A percentile compares a stretch with the other conserved stretches of the same genome.
Evolutionary conservation across 257 asterid genomes (phyloP).

Genomic region (Linderniella brevidens): DNA sequence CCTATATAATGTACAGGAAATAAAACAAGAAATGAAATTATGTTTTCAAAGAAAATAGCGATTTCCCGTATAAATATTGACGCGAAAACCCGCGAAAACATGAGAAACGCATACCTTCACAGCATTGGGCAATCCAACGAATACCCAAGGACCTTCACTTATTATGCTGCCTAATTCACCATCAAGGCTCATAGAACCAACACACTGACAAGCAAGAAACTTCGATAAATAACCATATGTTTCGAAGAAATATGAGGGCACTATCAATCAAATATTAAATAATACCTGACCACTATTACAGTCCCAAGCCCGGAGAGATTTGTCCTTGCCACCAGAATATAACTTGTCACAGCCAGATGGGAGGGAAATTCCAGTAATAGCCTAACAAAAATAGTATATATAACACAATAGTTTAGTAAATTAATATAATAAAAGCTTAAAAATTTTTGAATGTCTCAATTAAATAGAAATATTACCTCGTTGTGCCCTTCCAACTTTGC

Average conservation of each 20-base stretch:
- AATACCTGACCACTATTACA: slow-evolving; percentile 38
- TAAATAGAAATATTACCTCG: slow-evolving; percentile 16
- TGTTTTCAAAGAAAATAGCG: not conserved
- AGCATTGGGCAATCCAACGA: slow-evolving; percentile 30
- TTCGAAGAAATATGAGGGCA: not conserved
- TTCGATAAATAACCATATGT: not conserved
- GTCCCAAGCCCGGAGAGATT: slow-evolving; percentile 25
- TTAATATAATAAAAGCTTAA: not conserved
- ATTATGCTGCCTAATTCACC: slow-evolving; percentile 30
- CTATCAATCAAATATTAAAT: not conserved
- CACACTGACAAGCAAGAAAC: slow-evolving; percentile 16
- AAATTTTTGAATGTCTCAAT: not conserved
- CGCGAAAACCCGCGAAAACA: not conserved
- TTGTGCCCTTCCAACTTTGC: slow-evolving; percentile 35
- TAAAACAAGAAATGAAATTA: not conserved
- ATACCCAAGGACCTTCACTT: slow-evolving; percentile 44
- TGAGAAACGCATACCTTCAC: slow-evolving; percentile 24
- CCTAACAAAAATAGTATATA: slow-evolving; percentile 15
- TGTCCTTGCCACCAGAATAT: slow-evolving; percentile 26
- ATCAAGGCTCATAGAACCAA: slow-evolving; percentile 10
- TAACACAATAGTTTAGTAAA: not conserved
- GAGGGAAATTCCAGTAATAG: slow-evolving; percentile 31
- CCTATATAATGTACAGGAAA: slow-evolving; percentile 18
- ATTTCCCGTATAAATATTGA: not conserved
- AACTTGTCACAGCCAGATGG: slow-evolving; percentile 33